Evolutionary conservation across 495 filamentous ascomycete genomes (phyloP).

Genomic region (Pyrenula aspistea): DNA sequence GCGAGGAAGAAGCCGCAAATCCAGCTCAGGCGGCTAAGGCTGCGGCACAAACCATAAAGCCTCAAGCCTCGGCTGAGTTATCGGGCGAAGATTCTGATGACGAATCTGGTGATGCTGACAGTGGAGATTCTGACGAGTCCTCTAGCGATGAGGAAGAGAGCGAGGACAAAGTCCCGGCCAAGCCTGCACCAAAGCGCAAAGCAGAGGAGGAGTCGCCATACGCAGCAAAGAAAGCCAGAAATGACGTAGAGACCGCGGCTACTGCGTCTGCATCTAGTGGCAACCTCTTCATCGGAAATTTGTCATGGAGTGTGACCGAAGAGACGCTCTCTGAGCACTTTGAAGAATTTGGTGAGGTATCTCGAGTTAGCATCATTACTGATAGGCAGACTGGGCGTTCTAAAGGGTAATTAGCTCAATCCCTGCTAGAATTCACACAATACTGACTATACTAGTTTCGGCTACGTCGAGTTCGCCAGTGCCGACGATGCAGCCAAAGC

Average conservation of each 20-base stretch:
- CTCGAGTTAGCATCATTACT: slow-evolving; percentile 65
- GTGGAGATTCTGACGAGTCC: slow-evolving; percentile 35
- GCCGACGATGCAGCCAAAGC: slow-evolving; percentile 63
- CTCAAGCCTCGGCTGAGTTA: background rate
- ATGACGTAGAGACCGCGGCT: slow-evolving; percentile 43
- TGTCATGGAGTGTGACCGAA: slow-evolving; percentile 93
- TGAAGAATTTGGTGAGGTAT: slow-evolving; percentile 66
- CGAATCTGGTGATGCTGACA: slow-evolving; percentile 21
- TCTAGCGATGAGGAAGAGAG: slow-evolving; percentile 40
- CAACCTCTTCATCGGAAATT: slow-evolving; percentile 85
- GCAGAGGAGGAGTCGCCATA: slow-evolving; percentile 54
- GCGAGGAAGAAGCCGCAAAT: slow-evolving; percentile 26
- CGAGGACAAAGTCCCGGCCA: slow-evolving; percentile 26
- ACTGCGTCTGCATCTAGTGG: slow-evolving; percentile 25
- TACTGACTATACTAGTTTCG: slow-evolving; percentile 49
- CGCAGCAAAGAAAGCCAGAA: slow-evolving; percentile 77
- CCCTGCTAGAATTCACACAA: background rate
- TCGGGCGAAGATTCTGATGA: slow-evolving; percentile 12
- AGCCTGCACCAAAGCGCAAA: slow-evolving; percentile 66
- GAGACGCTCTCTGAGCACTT: slow-evolving; percentile 83
- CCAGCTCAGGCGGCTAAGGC: slow-evolving; percentile 31
- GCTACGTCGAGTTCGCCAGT: slow-evolving; percentile 83
- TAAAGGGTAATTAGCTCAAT: slow-evolving; percentile 51
- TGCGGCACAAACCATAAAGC: slow-evolving; percentile 19
- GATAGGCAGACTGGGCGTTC: slow-evolving; percentile 76